Percentiles rank a stretch among this genome's conserved stretches.
These are phyloP conservation scores for Poteriospumella lacustris DNA, from an alignment of 108 stramenopile genomes.

Conservation along the genomic window DNA sequence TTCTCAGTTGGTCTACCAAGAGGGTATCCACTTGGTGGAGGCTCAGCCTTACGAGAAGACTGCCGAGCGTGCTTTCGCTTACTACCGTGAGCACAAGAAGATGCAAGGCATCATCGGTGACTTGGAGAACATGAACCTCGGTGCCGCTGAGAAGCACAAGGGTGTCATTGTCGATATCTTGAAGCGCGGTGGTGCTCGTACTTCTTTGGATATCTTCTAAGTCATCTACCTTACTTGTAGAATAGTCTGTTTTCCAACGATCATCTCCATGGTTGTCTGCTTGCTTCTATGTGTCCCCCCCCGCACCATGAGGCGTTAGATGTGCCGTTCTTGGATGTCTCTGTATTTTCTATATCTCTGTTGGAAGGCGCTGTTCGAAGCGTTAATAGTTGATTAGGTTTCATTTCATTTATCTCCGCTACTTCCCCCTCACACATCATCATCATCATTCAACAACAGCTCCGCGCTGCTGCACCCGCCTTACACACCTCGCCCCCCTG, in stretches of 20 bases:
- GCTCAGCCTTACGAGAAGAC: conserved; percentile 42
- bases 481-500: no score
- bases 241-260: not conserved
- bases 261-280: not conserved
- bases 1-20: conserved; percentile 88
- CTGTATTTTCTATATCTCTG: no score
- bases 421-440: no score
- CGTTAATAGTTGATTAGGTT: no score
- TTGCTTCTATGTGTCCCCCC: no score
- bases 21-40: conserved; percentile 86
- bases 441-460: no score
- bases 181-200: not conserved
- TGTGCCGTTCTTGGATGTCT: no score
- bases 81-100: conserved; percentile 5
- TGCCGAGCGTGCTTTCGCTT: conserved; percentile 23
- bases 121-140: not conserved
- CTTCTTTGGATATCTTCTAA: not conserved
- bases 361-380: no score
- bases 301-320: no score
- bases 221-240: not conserved
- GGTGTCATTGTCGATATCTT: not conserved
- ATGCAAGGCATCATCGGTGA: not conserved
- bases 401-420: no score
- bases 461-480: no score
- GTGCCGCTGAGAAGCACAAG: not conserved